A percentile compares a stretch with the other conserved stretches of the same genome.
These are phyloP conservation scores for Ceratocystis ficicola DNA, from an alignment of 2,329 filamentous ascomycete species.

Conservation along the genomic window DNA sequence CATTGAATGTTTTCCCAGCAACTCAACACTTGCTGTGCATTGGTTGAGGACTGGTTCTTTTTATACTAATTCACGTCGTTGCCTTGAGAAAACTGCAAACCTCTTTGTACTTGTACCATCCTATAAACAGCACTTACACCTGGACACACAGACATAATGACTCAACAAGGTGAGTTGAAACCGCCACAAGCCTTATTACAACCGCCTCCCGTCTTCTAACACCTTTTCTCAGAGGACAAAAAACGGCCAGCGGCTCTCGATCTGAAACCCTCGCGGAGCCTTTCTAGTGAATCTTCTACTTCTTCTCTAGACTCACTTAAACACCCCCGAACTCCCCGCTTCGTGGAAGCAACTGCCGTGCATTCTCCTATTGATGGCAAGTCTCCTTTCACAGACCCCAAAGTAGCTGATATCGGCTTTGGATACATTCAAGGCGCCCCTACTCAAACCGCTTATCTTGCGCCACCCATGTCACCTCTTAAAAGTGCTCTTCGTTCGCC, in stretches of 20 bases:
- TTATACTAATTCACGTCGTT: neutral
- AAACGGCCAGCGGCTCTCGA: slow-evolving; percentile 46
- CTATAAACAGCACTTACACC: neutral
- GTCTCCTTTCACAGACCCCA: slow-evolving; percentile 49
- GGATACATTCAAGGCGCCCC: slow-evolving; percentile 64
- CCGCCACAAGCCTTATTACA: neutral
- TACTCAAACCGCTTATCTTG: slow-evolving; percentile 33
- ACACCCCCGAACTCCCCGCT: slow-evolving; percentile 61
- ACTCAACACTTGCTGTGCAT: neutral
- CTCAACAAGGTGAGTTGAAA: slow-evolving; percentile 32
- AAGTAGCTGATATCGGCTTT: slow-evolving; percentile 78
- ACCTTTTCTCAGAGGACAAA: slow-evolving; percentile 36
- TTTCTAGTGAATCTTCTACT: slow-evolving; percentile 38
- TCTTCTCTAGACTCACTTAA: slow-evolving; percentile 48
- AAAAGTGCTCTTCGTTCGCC: slow-evolving; percentile 86
- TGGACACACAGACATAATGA: slow-evolving; percentile 27
- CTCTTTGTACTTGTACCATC: neutral
- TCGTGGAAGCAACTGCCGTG: slow-evolving; percentile 68
- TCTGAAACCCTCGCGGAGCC: slow-evolving; percentile 37
- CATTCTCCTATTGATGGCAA: slow-evolving; percentile 58
- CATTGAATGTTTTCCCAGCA: neutral
- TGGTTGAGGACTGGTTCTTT: neutral
- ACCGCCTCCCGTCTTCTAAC: slow-evolving; percentile 24
- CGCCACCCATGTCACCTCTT: slow-evolving; percentile 63
- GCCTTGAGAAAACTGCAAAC: neutral